A percentile compares a stretch with the other conserved stretches of the same genome.
Evolutionary conservation across 75 land plant species (phyloP).

Genomic region (Selaginella tamariscina): DNA sequence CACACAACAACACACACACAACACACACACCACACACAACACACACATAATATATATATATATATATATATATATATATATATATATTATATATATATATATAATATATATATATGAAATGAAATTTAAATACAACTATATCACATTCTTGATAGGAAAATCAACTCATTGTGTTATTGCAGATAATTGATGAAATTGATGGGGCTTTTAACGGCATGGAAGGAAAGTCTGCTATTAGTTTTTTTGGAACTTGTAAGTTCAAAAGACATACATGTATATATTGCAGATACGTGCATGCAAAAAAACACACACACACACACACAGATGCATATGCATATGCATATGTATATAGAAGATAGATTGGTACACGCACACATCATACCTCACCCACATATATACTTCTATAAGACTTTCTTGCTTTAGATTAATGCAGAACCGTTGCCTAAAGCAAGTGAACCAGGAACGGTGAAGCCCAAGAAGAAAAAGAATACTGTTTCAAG

Average conservation of each 20-base stretch:
- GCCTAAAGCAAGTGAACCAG: neutral
- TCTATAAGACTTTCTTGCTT: neutral
- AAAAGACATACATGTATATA: neutral
- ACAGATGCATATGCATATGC: too few relatives aligned
- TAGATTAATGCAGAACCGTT: slow-evolving; percentile 59
- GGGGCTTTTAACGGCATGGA: slow-evolving; percentile 71
- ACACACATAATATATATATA: too few relatives aligned
- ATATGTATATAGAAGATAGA: too few relatives aligned
- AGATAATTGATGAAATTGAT: slow-evolving; percentile 99
- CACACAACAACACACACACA: too few relatives aligned
- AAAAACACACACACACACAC: too few relatives aligned
- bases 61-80: too few relatives aligned
- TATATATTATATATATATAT: too few relatives aligned
- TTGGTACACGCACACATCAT: too few relatives aligned
- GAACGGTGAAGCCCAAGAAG: slow-evolving; percentile 13
- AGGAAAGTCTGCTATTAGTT: slow-evolving; percentile 90
- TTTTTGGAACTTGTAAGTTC: slow-evolving; percentile 46
- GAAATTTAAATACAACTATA: neutral
- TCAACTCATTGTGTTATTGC: slow-evolving; percentile 7
- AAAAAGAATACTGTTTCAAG: slow-evolving; percentile 20
- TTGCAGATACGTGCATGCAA: too few relatives aligned
- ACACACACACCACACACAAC: too few relatives aligned
- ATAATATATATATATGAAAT: too few relatives aligned
- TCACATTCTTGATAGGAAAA: neutral
- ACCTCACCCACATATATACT: too few relatives aligned